These are phyloP conservation scores for Oenanthe javanica DNA, from an alignment of 140 eudicot species.

Conservation along the genomic window DNA sequence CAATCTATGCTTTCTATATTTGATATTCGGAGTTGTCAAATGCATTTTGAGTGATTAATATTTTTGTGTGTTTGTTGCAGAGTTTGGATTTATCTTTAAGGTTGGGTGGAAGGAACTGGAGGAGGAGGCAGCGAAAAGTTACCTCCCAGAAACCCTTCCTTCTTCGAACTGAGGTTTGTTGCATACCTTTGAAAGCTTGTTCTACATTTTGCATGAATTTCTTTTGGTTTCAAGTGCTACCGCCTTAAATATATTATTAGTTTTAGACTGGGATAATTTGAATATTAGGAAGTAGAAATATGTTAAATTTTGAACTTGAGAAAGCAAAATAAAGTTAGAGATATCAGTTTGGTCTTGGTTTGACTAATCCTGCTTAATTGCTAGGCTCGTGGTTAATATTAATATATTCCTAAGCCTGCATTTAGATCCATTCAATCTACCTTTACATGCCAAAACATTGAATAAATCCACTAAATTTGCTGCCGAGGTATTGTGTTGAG, in stretches of 20 bases:
- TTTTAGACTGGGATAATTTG: too few relatives aligned
- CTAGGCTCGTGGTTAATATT: neutral
- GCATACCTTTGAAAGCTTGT: neutral
- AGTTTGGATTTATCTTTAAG: constrained; percentile 64
- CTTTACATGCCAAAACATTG: neutral
- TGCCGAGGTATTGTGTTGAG: neutral
- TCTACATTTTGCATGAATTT: neutral
- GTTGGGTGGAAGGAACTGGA: constrained; percentile 52
- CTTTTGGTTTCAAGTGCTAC: neutral
- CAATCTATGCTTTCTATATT: neutral
- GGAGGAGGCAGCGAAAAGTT: constrained; percentile 43
- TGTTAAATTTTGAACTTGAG: neutral
- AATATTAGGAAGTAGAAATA: neutral
- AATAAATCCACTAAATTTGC: neutral
- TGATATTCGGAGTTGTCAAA: neutral
- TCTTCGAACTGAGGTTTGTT: constrained; percentile 77
- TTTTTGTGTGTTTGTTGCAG: constrained; percentile 22
- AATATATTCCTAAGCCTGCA: neutral
- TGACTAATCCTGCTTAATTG: neutral
- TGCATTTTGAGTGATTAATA: neutral
- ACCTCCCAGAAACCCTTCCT: constrained; percentile 75
- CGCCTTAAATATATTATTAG: neutral
- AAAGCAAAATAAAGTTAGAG: neutral
- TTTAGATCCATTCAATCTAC: neutral
- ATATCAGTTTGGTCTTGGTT: neutral